Evolutionary conservation across 2,329 filamentous ascomycete species (phyloP).

Genomic region (Aspergillus sp.): DNA sequence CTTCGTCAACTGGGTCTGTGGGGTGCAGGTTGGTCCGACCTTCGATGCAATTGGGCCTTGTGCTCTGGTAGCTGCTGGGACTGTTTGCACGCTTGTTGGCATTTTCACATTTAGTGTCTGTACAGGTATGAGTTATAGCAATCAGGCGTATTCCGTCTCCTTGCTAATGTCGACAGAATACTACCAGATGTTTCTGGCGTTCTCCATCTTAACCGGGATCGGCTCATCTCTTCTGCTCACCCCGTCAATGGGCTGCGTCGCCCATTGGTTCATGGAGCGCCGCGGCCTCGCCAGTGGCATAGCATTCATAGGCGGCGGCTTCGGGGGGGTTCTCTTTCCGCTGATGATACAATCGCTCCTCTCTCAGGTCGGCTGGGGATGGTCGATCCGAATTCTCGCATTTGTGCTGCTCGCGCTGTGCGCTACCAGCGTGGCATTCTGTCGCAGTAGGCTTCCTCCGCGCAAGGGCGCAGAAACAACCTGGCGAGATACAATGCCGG

Average conservation of each 20-base stretch:
- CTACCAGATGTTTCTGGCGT: constrained; percentile 17
- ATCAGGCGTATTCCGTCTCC: too few species aligned
- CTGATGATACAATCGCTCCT: constrained; percentile 7
- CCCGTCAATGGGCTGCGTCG: constrained; percentile 12
- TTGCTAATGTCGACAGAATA: constrained; percentile 7
- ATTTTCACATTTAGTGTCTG: constrained; percentile 14
- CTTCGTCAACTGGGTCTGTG: constrained; percentile 18
- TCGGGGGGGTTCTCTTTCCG: constrained; percentile 18
- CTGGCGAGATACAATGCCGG: constrained; percentile 5
- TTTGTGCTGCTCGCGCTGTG: constrained; percentile 4
- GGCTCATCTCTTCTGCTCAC: constrained; percentile 12
- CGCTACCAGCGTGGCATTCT: neutral
- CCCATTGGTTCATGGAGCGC: constrained; percentile 17
- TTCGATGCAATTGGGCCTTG: constrained; percentile 21
- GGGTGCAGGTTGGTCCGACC: constrained; percentile 17
- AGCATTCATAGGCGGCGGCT: constrained; percentile 9
- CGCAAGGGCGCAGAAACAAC: constrained; percentile 4
- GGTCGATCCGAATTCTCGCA: constrained; percentile 5
- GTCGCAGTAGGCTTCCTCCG: constrained; percentile 7
- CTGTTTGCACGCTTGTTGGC: constrained; percentile 8
- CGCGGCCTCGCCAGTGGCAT: constrained; percentile 16
- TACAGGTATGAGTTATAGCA: constrained; percentile 6
- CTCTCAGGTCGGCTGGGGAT: constrained; percentile 9
- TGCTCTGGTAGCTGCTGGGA: constrained; percentile 11
- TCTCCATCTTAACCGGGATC: constrained; percentile 13